Evolutionary conservation across 1,284 basidiomycete genomes (phyloP), one percentile per base, ranked within the genome.

Genomic region (Cryptococcus sp.): DNA sequence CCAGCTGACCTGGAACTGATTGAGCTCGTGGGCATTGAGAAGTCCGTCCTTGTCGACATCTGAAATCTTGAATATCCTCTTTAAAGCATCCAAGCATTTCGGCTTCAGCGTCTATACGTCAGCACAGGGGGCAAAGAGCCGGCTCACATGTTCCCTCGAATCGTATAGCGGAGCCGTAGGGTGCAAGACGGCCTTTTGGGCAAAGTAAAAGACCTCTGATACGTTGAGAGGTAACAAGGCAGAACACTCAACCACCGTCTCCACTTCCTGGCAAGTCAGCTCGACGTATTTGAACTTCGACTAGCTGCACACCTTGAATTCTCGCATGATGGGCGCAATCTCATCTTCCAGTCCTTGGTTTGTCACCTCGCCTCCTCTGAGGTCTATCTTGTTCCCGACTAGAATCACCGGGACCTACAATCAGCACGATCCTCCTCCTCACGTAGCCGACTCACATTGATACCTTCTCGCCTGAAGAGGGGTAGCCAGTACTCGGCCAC

Each of bases 401-500:
- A 98, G 80, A 54, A 98, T 94, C 44, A 97, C 93, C 16, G 95
- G 94, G 9, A 97, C 85, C 86, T 94, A 45, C 36, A 22, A 25
- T 44, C 42, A 52, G 32, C 18, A 23, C 21, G 18, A 19, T 23
- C 28, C 25, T 11, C 32, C 44, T 31, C 9, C 7, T 31, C 9
- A 7, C 14, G 14, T 7, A 31, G 43, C 18, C 19, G 38, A 73
- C 76, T 57, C 68, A 90, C 89, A 76, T 95, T 94, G 65, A 95
- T 88, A 52, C 94, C 94, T 24, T 97, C 79, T 59, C 93, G 87
- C 38, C 92, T 82, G 74, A 98, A 95, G 63, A 90, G 84, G n/a
- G 94, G 94, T 47, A 98, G 78, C 94, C 94, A 98, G 72, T 91
- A 97, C n/a, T 92, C 86, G 25, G 92, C 89, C 72, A 98, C 92